Percentiles rank a stretch among this genome's conserved stretches.
These are phyloP conservation scores for Torulaspora globosa DNA, from an alignment of 1,139 yeast genomes.

Conservation along the genomic window DNA sequence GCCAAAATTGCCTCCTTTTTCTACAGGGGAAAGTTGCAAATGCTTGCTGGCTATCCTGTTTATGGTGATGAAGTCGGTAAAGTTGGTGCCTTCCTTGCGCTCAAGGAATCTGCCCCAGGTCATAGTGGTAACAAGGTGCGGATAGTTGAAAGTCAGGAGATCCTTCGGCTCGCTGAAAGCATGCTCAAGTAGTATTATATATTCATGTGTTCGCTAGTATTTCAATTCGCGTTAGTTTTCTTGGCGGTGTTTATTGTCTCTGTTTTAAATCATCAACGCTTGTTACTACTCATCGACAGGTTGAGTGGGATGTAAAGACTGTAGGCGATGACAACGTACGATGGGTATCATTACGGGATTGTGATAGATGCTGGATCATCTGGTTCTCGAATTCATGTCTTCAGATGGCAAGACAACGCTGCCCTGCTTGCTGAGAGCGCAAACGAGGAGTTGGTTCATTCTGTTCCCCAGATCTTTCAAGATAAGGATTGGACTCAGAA, in stretches of 20 bases:
- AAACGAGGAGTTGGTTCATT: constrained; percentile 35
- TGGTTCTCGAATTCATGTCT: constrained; percentile 70
- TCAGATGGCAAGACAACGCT: constrained; percentile 56
- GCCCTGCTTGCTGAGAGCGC: constrained; percentile 27
- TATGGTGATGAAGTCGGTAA: constrained; percentile 49
- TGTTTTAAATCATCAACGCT: not conserved
- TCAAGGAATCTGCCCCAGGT: constrained; percentile 14
- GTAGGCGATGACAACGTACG: constrained; percentile 4
- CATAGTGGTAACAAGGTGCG: constrained; percentile 22
- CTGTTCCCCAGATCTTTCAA: constrained; percentile 62
- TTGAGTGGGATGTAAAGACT: not conserved
- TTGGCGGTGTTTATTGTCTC: not conserved
- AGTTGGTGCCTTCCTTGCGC: constrained; percentile 42
- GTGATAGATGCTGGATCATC: constrained; percentile 81
- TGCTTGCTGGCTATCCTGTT: constrained; percentile 40
- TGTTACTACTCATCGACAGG: not conserved
- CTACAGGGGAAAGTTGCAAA: constrained; percentile 40
- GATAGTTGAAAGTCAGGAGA: constrained; percentile 30
- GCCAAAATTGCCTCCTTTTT: constrained; percentile 37
- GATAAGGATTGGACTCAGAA: constrained; percentile 58
- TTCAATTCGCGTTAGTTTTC: not conserved
- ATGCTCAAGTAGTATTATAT: not conserved
- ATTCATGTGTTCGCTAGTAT: not conserved
- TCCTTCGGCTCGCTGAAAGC: constrained; percentile 22
- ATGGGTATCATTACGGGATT: constrained; percentile 50